Evolutionary conservation across 1,284 basidiomycete species (phyloP).

Genomic region (Fomitopsis pinicola): DNA sequence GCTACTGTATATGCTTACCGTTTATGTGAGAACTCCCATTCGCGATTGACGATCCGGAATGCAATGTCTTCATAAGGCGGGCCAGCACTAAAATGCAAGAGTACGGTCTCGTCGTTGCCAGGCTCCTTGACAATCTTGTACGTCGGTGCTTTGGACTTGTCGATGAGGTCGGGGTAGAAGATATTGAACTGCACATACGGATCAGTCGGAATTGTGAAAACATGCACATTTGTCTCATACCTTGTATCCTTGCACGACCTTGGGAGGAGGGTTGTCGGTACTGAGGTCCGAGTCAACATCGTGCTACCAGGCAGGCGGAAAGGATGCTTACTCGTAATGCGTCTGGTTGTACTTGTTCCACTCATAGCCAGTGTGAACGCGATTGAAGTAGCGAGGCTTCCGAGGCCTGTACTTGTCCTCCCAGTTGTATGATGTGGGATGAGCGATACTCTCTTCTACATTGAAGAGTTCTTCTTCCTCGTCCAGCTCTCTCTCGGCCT

Average conservation of each 20-base stretch:
- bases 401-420: constrained; percentile 98
- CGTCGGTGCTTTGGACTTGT: constrained; percentile 93
- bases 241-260: constrained; percentile 98
- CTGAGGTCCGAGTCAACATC: constrained; percentile 34
- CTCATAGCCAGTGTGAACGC: constrained; percentile 99
- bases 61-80: constrained; percentile 99
- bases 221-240: constrained; percentile 33
- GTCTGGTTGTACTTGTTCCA: constrained; percentile 99
- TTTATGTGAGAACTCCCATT: constrained; percentile 99
- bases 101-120: constrained; percentile 91
- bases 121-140: constrained; percentile 92
- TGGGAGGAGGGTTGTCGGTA: constrained; percentile 94
- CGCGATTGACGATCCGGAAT: constrained; percentile 95
- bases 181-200: constrained; percentile 70
- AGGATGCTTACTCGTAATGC: constrained; percentile 86
- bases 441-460: constrained; percentile 80
- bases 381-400: constrained; percentile 98
- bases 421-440: constrained; percentile 90
- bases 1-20: constrained; percentile 42
- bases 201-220: background rate
- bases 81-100: constrained; percentile 92
- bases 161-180: constrained; percentile 95
- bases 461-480: constrained; percentile 95
- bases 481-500: constrained; percentile 89
- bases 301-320: background rate